Evolutionary conservation across 495 filamentous ascomycete species (phyloP), one percentile per base, ranked within the genome.

Genomic region (Penicillium psychrofluorescens): DNA sequence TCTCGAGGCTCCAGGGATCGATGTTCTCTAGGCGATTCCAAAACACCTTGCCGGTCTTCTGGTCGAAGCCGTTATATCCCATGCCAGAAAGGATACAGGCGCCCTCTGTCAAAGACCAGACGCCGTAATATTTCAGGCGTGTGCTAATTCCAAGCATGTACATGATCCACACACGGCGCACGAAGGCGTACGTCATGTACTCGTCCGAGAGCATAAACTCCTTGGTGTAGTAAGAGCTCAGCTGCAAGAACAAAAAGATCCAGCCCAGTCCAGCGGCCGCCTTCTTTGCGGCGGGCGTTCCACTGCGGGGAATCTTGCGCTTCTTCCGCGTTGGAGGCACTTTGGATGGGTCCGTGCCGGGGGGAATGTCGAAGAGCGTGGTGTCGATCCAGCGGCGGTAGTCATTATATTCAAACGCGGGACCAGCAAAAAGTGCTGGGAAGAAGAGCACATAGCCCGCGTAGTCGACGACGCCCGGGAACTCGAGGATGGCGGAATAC

Each of bases 371-470:
- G 62, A 98, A 98, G 76, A 98, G 94, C 45, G 81, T 85, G 30
- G 87, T 91, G 50, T 92, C 89, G 46, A 98, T 83, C 88, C 90
- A 98, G 35, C 83, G 79, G 33, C 77, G 79, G 66, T 95, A 98
- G 54, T 96, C 90, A 32, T 85, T 81, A 61, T 85, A 97, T 59
- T 98, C 94, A 50, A 96, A 96, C 2, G 92, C 80, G 2, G 92
- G 92, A 0, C 92, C 92, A 2, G 74, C 82, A 48, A 97, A 81
- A 10, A 98, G 70, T 7, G 85, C 80, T 8, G 92, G 92, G 64
- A 98, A 98, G 74, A 96, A 98, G 31, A 95, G 68, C 36, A 97
- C 86, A 52, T 94, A 98, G 45, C 86, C 90, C 22, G 80, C 66
- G 59, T 84, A 98, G 65, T 98, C 84, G 36, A 95, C 64, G 4